Conservation (phyloP, 495 filamentous ascomycete genomes). For the Podospora appendiculata region DNA sequence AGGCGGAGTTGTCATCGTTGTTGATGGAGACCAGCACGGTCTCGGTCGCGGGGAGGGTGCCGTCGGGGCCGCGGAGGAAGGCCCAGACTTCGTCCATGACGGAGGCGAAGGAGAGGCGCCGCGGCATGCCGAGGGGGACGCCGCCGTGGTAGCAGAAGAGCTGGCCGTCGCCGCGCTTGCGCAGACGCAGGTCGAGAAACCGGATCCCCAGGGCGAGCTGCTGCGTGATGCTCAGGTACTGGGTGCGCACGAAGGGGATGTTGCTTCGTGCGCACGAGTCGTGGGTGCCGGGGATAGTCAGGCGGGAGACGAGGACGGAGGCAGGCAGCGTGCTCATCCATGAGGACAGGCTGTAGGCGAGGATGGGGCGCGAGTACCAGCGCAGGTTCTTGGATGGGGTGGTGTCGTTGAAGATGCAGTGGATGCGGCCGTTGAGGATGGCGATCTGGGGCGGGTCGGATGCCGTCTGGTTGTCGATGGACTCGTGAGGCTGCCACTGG, state of each 20-base stretch:
- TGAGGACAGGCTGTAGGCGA: conserved; percentile 42
- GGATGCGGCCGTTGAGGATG: conserved; percentile 21
- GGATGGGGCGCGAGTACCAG: conserved; percentile 23
- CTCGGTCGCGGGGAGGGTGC: conserved; percentile 58
- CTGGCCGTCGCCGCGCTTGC: conserved; percentile 60
- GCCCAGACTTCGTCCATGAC: conserved; percentile 56
- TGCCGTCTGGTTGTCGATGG: conserved; percentile 11
- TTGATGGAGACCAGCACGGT: conserved; percentile 78
- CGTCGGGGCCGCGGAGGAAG: conserved; percentile 44
- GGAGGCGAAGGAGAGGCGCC: conserved; percentile 58
- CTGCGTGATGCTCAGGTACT: conserved; percentile 60
- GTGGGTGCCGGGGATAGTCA: conserved; percentile 88
- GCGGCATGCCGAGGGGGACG: conserved; percentile 26
- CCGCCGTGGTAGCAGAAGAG: conserved; percentile 38
- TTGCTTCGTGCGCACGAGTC: conserved; percentile 67
- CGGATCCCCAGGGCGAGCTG: conserved; percentile 83
- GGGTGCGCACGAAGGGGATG: conserved; percentile 82
- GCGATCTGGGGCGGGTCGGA: conserved; percentile 21
- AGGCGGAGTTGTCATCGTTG: conserved; percentile 64
- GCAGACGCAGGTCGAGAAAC: conserved; percentile 80
- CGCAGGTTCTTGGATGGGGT: conserved; percentile 13
- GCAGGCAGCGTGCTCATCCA: conserved; percentile 74
- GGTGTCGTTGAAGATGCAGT: conserved; percentile 25
- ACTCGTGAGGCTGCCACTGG: conserved; percentile 16
- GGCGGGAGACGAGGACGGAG: conserved; percentile 59